Base-by-base conservation (phyloP, 192 early-diverging fungal genomes). In the Coemansia sp. region DNA sequence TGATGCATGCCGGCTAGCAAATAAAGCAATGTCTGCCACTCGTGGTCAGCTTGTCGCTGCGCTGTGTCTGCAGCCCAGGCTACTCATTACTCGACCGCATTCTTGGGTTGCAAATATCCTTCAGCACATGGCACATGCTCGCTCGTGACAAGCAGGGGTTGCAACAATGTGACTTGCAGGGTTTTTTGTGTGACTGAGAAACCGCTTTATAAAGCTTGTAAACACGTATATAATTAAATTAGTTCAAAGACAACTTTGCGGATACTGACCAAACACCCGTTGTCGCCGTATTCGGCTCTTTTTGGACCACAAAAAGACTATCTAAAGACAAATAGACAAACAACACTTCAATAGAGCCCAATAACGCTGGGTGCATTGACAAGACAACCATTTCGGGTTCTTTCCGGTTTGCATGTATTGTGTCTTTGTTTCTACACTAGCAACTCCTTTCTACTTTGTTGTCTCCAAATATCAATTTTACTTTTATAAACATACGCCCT, bases 1-100 rank as follows among this genome's bases (percentile, higher is more conserved):
- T 23, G n/a, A 23, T 50, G 48, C 48, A 50, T 50, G 48, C n/a
- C 48, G 48, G 48, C 48, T 21, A 50, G n/a, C 48, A 17, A 50
- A 50, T 50, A 17, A 23, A 23, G 12, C 12, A 50, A 23, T 23
- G 48, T 50, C n/a, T 23, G 31, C 31, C 31, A 34, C 6, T 34
- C 8, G 31, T 34, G 31, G 31, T 34, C 31, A 34, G 31, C 31
- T 34, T 34, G n/a, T 23, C 48, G 18, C 48, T 23, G 18, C 18
- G 18, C n/a, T 0, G 17, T 23, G 48, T 8, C n/a, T 9, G 18
- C n/a, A 17, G 23, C 21, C 8, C 48, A 17, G n/a, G 48, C 17
- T 21, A 50, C 20, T 23, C 48, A 50, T 17, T 50, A 50, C 48
- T 50, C 48, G 21, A 9, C 18, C 21, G 48, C 48, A 50, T 50